phyloP scores from a whole-genome alignment of 2,329 filamentous ascomycete species.

The Ophiocordyceps camponoti-floridani region DNA sequence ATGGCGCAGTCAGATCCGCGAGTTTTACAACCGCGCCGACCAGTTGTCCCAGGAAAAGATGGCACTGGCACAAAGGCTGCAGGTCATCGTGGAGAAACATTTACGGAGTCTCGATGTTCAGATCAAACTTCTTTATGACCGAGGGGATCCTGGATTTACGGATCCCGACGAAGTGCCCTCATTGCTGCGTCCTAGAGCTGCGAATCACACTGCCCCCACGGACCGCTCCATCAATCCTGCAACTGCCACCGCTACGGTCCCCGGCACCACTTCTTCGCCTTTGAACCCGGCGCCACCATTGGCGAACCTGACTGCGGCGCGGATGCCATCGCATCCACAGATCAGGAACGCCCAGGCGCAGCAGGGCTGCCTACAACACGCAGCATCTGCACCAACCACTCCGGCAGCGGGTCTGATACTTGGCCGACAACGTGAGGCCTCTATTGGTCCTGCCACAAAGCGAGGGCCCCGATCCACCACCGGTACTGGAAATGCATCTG shows the following conservation, averaged over 20 bases:
- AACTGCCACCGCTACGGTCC: constrained; percentile 12
- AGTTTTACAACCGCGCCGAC: constrained; percentile 52
- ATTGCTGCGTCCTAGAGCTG: constrained; percentile 37
- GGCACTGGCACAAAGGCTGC: constrained; percentile 45
- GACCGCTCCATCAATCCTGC: constrained; percentile 24
- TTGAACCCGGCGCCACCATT: constrained; percentile 12
- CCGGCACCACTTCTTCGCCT: constrained; percentile 6
- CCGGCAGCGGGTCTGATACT: constrained; percentile 43
- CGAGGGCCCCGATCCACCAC: constrained; percentile 30
- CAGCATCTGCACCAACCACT: constrained; percentile 39
- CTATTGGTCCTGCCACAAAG: constrained; percentile 40
- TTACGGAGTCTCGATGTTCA: constrained; percentile 42
- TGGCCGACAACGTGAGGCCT: constrained; percentile 38
- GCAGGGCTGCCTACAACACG: constrained; percentile 16
- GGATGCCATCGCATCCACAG: constrained; percentile 24
- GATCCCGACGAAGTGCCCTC: constrained; percentile 47
- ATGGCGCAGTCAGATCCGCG: constrained; percentile 45
- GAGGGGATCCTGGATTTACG: constrained; percentile 41
- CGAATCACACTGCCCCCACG: constrained; percentile 26
- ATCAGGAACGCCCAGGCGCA: constrained; percentile 31
- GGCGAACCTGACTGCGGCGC: constrained; percentile 22
- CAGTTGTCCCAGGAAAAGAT: constrained; percentile 61
- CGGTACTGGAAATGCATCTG: constrained; percentile 23
- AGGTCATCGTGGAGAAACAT: constrained; percentile 43
- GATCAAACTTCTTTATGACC: constrained; percentile 42